These are phyloP conservation scores for Colletotrichum limetticola DNA, from an alignment of 2,329 filamentous ascomycete genomes.

Conservation along the genomic window DNA sequence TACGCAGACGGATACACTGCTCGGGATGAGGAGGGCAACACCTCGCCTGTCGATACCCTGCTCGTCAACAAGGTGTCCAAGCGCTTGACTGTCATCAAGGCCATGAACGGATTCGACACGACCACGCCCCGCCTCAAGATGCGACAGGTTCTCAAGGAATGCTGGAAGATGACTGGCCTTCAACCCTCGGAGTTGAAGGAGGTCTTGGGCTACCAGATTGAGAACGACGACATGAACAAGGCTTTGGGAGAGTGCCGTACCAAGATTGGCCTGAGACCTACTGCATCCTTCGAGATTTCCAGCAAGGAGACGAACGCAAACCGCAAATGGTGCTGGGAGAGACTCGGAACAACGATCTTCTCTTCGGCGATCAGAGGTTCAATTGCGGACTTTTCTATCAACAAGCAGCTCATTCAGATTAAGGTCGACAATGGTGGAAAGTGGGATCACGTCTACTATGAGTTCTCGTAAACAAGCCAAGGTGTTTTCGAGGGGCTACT, in stretches of 20 bases:
- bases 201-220: not conserved
- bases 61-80: not conserved
- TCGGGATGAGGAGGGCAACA: not conserved
- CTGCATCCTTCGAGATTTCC: not conserved
- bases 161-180: slow-evolving; percentile 8
- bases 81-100: slow-evolving; percentile 2
- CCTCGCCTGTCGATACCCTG: not conserved
- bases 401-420: not conserved
- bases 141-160: slow-evolving; percentile 9
- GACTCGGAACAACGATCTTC: not conserved
- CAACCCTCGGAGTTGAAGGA: not conserved
- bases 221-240: not conserved
- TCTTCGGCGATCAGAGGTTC: not conserved
- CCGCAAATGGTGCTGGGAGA: not conserved
- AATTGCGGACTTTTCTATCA: not conserved
- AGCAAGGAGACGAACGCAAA: not conserved
- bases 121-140: not conserved
- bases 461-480: not conserved
- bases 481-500: not conserved
- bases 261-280: rapidly evolving
- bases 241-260: not conserved
- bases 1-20: not conserved
- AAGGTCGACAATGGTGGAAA: not conserved
- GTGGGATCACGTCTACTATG: not conserved
- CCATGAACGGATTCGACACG: not conserved